A percentile compares a stretch with the other conserved stretches of the same genome.
Evolutionary conservation across 345 rosid species (phyloP).

Genomic region (Populus ilicifolia): DNA sequence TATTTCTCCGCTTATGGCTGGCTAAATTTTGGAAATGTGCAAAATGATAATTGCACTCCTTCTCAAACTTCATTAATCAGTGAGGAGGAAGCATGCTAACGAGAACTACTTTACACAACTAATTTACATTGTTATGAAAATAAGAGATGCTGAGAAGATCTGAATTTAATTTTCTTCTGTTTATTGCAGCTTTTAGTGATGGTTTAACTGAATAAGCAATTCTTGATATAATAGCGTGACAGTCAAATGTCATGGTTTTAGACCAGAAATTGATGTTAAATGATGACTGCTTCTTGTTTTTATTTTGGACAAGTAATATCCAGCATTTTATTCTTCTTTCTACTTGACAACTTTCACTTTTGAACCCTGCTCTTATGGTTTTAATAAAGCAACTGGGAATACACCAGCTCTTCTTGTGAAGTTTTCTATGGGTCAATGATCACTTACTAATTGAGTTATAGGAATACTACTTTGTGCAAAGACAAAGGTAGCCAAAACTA

Average conservation of each 20-base stretch:
- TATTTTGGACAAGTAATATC: background rate
- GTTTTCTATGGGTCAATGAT: constrained; percentile 12
- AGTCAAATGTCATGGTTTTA: background rate
- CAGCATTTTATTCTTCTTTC: background rate
- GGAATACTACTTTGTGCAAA: constrained; percentile 92
- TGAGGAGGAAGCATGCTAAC: background rate
- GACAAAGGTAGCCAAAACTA: constrained; percentile 73
- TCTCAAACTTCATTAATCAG: background rate
- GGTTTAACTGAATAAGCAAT: background rate
- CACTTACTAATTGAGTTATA: constrained; percentile 24
- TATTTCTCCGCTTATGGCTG: background rate
- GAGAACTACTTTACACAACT: background rate
- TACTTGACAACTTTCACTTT: background rate
- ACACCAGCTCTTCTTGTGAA: background rate
- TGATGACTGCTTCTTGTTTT: background rate
- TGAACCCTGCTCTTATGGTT: background rate
- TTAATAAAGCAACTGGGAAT: background rate
- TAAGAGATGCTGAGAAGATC: background rate
- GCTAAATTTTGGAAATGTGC: background rate
- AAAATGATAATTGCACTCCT: background rate
- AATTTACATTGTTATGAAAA: background rate
- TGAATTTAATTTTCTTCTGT: background rate
- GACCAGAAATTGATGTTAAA: background rate
- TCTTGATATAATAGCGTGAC: background rate
- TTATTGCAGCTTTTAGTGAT: background rate